A percentile compares a stretch with the other conserved stretches of the same genome.
Conservation (phyloP, 805 yeast genomes). For the Myxozyma kluyveri region DNA sequence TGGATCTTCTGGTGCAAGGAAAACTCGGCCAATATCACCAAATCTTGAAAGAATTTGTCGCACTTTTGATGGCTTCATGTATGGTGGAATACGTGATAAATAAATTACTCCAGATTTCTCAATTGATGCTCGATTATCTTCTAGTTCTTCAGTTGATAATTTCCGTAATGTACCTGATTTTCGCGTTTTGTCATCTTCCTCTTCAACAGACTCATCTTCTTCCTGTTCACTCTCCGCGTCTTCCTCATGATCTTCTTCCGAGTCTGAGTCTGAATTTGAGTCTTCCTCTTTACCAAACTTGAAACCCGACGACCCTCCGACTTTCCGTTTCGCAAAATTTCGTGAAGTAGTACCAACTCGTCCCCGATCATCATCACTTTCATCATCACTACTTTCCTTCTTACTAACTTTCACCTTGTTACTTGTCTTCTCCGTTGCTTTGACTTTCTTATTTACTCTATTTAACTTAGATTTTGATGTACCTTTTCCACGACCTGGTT, state of each 20-base stretch:
- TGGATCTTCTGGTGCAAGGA: constrained; percentile 80
- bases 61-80: constrained; percentile 91
- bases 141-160: constrained; percentile 37
- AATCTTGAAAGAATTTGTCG: constrained; percentile 76
- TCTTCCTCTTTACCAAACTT: no score
- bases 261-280: constrained; percentile 10
- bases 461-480: constrained; percentile 3
- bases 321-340: background rate
- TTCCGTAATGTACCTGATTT: constrained; percentile 18
- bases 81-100: constrained; percentile 87
- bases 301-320: background rate
- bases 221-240: constrained; percentile 28
- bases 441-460: background rate
- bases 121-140: constrained; percentile 45
- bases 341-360: background rate
- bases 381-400: constrained; percentile 12
- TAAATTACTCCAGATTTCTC: constrained; percentile 90
- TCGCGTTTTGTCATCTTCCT: constrained; percentile 31
- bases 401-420: constrained; percentile 3
- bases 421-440: no score
- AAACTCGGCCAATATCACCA: constrained; percentile 85
- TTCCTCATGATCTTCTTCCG: constrained; percentile 31
- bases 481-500: constrained; percentile 5
- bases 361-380: constrained; percentile 26
- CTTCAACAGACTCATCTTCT: constrained; percentile 30